Conservation (phyloP, 345 rosid species). For the Cardamine occulta region DNA sequence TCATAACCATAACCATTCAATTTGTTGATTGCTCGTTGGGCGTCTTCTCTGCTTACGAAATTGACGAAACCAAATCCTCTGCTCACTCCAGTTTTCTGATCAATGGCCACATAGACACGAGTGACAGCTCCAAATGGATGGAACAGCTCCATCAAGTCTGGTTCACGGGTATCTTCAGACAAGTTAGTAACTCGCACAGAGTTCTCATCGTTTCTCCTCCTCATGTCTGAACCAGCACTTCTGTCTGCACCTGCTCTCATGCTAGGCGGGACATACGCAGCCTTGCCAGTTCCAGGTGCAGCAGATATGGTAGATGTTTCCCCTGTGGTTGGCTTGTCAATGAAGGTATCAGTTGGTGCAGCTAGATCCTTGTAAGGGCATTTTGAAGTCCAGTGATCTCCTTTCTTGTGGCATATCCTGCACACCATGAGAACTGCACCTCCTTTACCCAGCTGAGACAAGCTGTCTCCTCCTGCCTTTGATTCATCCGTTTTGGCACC, state of each 20-base stretch:
- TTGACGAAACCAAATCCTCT: constrained; percentile 93
- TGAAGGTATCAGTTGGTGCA: constrained; percentile 52
- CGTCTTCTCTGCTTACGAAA: constrained; percentile 85
- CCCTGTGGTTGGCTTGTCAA: constrained; percentile 63
- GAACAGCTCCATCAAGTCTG: constrained; percentile 83
- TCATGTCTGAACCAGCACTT: constrained; percentile 75
- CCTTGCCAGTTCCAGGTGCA: constrained; percentile 55
- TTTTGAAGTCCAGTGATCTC: constrained; percentile 92
- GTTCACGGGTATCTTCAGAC: constrained; percentile 88
- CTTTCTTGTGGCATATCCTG: constrained; percentile 86
- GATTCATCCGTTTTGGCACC: constrained; percentile 76
- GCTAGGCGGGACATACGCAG: constrained; percentile 78
- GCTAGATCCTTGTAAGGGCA: constrained; percentile 94
- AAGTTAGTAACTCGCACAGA: constrained; percentile 84
- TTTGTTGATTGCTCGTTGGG: constrained; percentile 85
- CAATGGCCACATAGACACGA: constrained; percentile 83
- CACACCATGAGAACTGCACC: constrained; percentile 93
- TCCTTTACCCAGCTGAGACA: constrained; percentile 68
- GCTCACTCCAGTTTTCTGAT: constrained; percentile 86
- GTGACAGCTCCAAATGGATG: constrained; percentile 81
- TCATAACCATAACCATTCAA: constrained; percentile 92
- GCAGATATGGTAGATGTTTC: constrained; percentile 53
- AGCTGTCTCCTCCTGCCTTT: constrained; percentile 57
- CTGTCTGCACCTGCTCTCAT: constrained; percentile 79
- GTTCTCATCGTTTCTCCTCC: constrained; percentile 90